Evolutionary conservation across 495 filamentous ascomycete genomes (phyloP), one percentile per base, ranked within the genome.

Genomic region (Lasiosphaeria hispida): DNA sequence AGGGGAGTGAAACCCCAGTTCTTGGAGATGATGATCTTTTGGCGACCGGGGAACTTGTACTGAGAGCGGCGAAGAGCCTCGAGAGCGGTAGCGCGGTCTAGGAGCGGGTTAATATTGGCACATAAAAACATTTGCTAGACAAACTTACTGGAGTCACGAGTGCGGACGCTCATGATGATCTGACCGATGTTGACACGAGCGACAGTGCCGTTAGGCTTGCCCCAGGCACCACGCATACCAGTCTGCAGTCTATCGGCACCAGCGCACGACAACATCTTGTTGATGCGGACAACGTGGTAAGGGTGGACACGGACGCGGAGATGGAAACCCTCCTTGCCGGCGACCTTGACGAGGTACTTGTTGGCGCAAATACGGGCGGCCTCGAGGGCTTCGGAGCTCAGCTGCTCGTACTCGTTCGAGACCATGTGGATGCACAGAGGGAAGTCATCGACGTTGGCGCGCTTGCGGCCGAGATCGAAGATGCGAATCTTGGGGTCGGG

Each of bases 211-310:
- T 97, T 92, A 77, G 94, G 93, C 86, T 98, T 98, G 75, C 94
- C 94, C 85, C 90, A 98, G 63, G 94, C 94, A 85, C 94, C 94
- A 87, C 94, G 94, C 94, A 98, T 98, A 80, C 94, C 94, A 62
- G 94, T 97, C 78, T 98, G 94, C 72, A 98, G 86, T 85, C 94
- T 87, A 97, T 98, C 94, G 86, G 94, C 94, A 80, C 94, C 94
- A 69, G 94, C 94, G 77, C 94, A 97, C 63, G 93, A 97, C 88
- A 98, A 90, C 94, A 98, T 97, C 85, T 98, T 98, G 90, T 98
- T 98, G 91, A 98, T 98, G 78, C 94, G 94, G 83, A 97, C 85
- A 79, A 97, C 93, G 82, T 98, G 94, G 91, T 89, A 96, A 61
- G 94, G 94, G 85, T 97, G 94, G 69, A 91, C 93, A 75, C 94